phyloP scores from a whole-genome alignment of 768 basidiomycete species.

The Boletus subcaerulescens region DNA sequence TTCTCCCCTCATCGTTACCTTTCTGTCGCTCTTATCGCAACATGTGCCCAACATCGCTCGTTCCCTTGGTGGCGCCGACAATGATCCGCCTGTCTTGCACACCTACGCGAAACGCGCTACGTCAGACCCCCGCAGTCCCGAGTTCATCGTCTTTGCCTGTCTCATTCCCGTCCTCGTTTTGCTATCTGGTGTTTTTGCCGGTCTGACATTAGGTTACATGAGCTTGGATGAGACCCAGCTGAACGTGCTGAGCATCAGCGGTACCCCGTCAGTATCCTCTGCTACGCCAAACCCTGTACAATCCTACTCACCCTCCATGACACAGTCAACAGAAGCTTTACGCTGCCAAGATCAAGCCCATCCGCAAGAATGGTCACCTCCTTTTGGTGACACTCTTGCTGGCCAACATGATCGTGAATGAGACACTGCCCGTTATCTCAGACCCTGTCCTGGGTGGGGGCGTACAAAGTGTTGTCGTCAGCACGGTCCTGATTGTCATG shows the following conservation, averaged over 20 bases:
- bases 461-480: slow-evolving; percentile 71
- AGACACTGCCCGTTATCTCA: slow-evolving; percentile 80
- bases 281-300: not conserved
- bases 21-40: slow-evolving; percentile 42
- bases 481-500: slow-evolving; percentile 86
- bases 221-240: slow-evolving; percentile 91
- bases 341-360: slow-evolving; percentile 82
- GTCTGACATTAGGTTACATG: slow-evolving; percentile 90
- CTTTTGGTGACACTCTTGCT: slow-evolving; percentile 80
- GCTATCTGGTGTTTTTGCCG: slow-evolving; percentile 84
- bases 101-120: slow-evolving; percentile 32
- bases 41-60: slow-evolving; percentile 43
- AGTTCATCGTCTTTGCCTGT: slow-evolving; percentile 41
- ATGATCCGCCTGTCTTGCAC: slow-evolving; percentile 19
- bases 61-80: slow-evolving; percentile 7
- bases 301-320: not conserved
- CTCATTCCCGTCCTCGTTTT: slow-evolving; percentile 86
- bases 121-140: slow-evolving; percentile 13
- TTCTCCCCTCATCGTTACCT: slow-evolving; percentile 44
- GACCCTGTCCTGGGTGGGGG: slow-evolving; percentile 81
- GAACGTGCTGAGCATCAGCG: slow-evolving; percentile 80
- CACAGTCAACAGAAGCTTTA: slow-evolving; percentile 74
- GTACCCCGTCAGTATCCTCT: slow-evolving; percentile 61
- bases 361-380: slow-evolving; percentile 80
- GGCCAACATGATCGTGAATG: slow-evolving; percentile 92